These are phyloP conservation scores for Syzygium oleosum DNA, from an alignment of 345 rosid species.

Conservation along the genomic window DNA sequence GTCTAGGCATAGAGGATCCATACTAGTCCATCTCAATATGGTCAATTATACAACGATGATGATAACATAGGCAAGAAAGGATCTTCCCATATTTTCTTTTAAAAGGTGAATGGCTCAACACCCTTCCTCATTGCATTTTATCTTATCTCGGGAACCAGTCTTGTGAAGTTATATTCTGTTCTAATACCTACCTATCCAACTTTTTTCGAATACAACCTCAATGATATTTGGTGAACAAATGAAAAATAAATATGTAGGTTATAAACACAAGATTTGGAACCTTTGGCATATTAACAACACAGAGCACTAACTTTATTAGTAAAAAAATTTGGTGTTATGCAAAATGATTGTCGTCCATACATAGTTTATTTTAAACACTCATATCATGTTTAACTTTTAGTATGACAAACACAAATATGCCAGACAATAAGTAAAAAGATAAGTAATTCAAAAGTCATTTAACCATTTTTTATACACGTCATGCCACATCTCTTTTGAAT, in stretches of 20 bases:
- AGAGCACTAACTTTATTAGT: not conserved
- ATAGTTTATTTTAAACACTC: not conserved
- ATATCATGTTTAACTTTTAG: not conserved
- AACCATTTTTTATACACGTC: not conserved
- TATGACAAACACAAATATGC: not conserved
- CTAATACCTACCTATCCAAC: not conserved
- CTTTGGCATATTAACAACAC: not conserved
- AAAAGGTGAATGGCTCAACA: not conserved
- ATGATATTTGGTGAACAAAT: not conserved
- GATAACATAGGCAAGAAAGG: not conserved
- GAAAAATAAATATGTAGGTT: not conserved
- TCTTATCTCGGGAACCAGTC: not conserved
- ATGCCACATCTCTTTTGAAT: not conserved
- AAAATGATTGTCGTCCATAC: not conserved
- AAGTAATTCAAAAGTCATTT: not conserved
- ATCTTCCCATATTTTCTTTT: not conserved
- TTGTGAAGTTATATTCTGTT: not conserved
- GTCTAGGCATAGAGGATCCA: not conserved
- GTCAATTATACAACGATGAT: not conserved
- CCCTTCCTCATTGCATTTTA: not conserved
- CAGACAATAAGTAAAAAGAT: not conserved
- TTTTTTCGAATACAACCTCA: not conserved
- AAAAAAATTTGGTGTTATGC: not conserved
- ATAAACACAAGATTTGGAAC: not conserved
- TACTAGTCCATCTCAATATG: not conserved